Evolutionary conservation across 495 filamentous ascomycete genomes (phyloP).

Genomic region (Neurospora discreta): DNA sequence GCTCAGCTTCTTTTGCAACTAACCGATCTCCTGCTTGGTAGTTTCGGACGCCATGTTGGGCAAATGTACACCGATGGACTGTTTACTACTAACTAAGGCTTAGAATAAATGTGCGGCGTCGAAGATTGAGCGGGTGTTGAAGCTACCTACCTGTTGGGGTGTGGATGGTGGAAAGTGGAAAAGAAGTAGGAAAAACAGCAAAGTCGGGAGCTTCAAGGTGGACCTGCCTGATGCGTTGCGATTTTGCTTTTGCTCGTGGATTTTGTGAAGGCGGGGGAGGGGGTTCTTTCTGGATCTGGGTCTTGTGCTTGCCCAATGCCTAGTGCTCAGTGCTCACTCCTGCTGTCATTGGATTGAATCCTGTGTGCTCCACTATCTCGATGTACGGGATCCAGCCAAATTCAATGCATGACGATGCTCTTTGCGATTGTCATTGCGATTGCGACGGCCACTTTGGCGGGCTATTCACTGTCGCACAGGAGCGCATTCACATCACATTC

Average conservation of each 20-base stretch:
- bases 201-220: conserved; percentile 5
- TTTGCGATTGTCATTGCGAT: not conserved
- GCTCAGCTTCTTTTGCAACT: conserved; percentile 10
- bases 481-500: not conserved
- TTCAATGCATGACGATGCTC: not conserved
- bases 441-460: not conserved
- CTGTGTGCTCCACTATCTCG: not conserved
- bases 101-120: not conserved
- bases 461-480: not conserved
- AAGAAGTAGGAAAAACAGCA: conserved; percentile 4
- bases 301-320: not conserved
- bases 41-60: conserved; percentile 25
- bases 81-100: not conserved
- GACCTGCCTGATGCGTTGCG: conserved; percentile 1
- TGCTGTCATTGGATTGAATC: not conserved
- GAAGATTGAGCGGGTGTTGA: not conserved
- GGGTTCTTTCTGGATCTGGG: conserved; percentile 11
- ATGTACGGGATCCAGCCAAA: not conserved
- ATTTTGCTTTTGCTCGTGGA: conserved; percentile 22
- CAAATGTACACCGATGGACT: conserved; percentile 3
- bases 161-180: conserved; percentile 1
- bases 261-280: conserved; percentile 32
- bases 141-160: not conserved
- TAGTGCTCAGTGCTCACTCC: not conserved
- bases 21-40: conserved; percentile 28